A percentile compares a stretch with the other conserved stretches of the same genome.
Evolutionary conservation across 352 stramenopile species (phyloP).

Genomic region (Phytophthora rubi): DNA sequence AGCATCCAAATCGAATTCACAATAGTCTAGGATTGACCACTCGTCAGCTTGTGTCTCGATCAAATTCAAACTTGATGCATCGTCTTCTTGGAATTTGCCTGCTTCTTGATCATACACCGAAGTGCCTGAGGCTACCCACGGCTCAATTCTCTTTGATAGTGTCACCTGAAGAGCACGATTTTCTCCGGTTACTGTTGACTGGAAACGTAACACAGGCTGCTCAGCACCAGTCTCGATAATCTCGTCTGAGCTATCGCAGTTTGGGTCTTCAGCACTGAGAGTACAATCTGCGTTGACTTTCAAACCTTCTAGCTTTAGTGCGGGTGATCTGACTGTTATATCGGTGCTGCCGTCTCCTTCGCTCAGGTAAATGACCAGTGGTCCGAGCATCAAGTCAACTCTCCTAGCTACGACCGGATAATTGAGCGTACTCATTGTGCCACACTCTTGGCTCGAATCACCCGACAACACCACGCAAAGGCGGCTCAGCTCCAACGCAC

Average conservation of each 20-base stretch:
- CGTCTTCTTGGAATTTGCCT: neutral
- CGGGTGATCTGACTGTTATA: neutral
- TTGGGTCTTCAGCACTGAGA: conserved; percentile 6
- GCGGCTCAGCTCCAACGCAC: conserved; percentile 18
- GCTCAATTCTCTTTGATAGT: conserved; percentile 29
- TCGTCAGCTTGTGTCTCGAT: neutral
- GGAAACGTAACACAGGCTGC: conserved; percentile 10
- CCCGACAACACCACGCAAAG: conserved; percentile 13
- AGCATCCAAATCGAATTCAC: conserved; percentile 54
- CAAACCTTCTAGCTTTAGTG: conserved; percentile 27
- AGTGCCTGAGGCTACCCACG: conserved; percentile 35
- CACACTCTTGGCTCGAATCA: conserved; percentile 10
- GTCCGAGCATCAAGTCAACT: conserved; percentile 10
- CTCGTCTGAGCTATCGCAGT: neutral
- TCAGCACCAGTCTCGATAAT: conserved; percentile 13
- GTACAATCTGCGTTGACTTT: conserved; percentile 25
- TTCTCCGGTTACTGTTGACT: conserved; percentile 27
- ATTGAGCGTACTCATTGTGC: neutral
- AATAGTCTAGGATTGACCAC: conserved; percentile 18
- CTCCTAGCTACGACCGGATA: conserved; percentile 26
- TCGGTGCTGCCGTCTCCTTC: neutral
- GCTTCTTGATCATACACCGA: conserved; percentile 16
- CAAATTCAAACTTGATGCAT: neutral
- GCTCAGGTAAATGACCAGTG: conserved; percentile 11
- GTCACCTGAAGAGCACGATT: conserved; percentile 26